phyloP scores from a whole-genome alignment of 331 rosid species.

The Arachis monticola region DNA sequence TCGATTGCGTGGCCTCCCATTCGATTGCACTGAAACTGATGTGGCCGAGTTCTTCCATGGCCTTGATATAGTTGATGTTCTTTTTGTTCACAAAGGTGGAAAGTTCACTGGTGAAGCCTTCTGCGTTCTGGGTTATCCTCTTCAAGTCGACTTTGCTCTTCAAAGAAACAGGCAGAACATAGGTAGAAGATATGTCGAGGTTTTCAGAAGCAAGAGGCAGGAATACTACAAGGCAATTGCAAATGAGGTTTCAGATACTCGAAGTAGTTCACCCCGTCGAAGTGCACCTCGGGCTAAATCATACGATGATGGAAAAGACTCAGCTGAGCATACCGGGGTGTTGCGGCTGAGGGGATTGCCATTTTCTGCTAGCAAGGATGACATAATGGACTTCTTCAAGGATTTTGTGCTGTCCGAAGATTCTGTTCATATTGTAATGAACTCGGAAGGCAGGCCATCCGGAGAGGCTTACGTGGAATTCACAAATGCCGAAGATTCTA shows the following conservation, averaged over 20 bases:
- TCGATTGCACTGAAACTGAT: slow-evolving; percentile 84
- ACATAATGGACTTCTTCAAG: slow-evolving; percentile 78
- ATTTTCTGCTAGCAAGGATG: slow-evolving; percentile 86
- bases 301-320: slow-evolving; percentile 79
- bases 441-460: slow-evolving; percentile 89
- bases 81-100: slow-evolving; percentile 79
- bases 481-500: slow-evolving; percentile 70
- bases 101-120: slow-evolving; percentile 90
- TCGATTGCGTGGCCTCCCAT: slow-evolving; percentile 88
- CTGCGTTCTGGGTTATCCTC: slow-evolving; percentile 90
- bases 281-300: slow-evolving; percentile 66
- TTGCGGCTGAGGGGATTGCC: slow-evolving; percentile 88
- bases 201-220: slow-evolving; percentile 92
- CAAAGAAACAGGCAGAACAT: slow-evolving; percentile 86
- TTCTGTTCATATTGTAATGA: slow-evolving; percentile 64
- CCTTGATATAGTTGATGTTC: slow-evolving; percentile 87
- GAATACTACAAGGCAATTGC: slow-evolving; percentile 94
- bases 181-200: slow-evolving; percentile 92
- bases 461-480: slow-evolving; percentile 98
- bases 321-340: slow-evolving; percentile 87
- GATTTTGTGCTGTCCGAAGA: slow-evolving; percentile 67
- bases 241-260: slow-evolving; percentile 69
- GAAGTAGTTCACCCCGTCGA: slow-evolving; percentile 82
- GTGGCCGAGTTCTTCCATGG: slow-evolving; percentile 95
- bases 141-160: slow-evolving; percentile 94